phyloP scores from a whole-genome alignment of 2,329 filamentous ascomycete genomes.

The Magnaporthiopsis rhizophila region DNA sequence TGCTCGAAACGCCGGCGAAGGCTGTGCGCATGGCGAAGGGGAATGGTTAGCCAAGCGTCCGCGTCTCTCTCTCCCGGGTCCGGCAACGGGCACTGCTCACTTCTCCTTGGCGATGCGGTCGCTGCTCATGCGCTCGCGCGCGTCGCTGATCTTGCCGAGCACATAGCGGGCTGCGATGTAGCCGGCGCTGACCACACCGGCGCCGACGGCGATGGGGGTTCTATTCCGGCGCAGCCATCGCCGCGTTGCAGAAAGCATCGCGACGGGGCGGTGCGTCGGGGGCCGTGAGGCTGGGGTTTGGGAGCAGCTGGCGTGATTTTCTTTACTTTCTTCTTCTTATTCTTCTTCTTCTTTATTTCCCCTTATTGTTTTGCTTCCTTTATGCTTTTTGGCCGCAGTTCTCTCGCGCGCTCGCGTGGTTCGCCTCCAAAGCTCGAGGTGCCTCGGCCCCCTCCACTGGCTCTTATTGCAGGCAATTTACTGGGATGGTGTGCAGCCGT shows the following conservation, averaged over 20 bases:
- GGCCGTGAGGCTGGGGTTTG: background rate
- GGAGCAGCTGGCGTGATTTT: background rate
- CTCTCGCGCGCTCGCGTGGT: background rate
- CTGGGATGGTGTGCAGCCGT: background rate
- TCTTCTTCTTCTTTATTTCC: background rate
- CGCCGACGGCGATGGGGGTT: conserved; percentile 79
- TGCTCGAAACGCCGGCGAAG: conserved; percentile 94
- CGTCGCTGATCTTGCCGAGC: conserved; percentile 81
- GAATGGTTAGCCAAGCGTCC: background rate
- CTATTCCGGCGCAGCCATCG: conserved; percentile 91
- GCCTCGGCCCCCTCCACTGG: background rate
- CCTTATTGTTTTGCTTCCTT: background rate
- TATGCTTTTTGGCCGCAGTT: background rate
- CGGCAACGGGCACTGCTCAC: conserved; percentile 39
- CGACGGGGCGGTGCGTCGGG: background rate
- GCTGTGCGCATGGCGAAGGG: conserved; percentile 37
- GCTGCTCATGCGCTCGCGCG: conserved; percentile 91
- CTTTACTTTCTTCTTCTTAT: background rate
- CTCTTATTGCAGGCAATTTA: background rate
- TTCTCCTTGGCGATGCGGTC: conserved; percentile 96
- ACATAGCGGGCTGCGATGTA: conserved; percentile 94
- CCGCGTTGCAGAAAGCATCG: conserved; percentile 64
- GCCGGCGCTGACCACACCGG: conserved; percentile 78
- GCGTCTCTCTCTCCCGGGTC: background rate
- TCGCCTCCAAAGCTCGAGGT: background rate